A percentile compares a stretch with the other conserved stretches of the same genome.
Evolutionary conservation across 176 grass and related monocot species (phyloP).

Genomic region (Thalia dealbata): DNA sequence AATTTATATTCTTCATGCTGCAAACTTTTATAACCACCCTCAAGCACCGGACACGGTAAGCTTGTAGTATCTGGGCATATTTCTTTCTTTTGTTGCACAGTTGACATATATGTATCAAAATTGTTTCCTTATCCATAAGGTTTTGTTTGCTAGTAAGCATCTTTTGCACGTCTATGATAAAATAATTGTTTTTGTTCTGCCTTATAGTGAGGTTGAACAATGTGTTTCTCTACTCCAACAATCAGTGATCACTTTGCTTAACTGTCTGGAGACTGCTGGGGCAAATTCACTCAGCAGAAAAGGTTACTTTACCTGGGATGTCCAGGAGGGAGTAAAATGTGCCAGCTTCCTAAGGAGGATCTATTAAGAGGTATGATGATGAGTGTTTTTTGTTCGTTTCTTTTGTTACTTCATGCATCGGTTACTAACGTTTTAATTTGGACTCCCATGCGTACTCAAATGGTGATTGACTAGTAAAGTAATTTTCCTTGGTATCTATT

Average conservation of each 20-base stretch:
- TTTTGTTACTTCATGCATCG: conserved; percentile 2
- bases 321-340: conserved; percentile 64
- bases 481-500: background rate
- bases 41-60: conserved; percentile 65
- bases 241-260: conserved; percentile 67
- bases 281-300: conserved; percentile 40
- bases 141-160: background rate
- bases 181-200: conserved; percentile 11
- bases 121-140: background rate
- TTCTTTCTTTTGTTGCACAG: background rate
- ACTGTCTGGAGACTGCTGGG: conserved; percentile 71
- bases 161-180: conserved; percentile 2
- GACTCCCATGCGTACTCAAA: background rate
- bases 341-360: conserved; percentile 83
- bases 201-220: conserved; percentile 46
- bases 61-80: background rate
- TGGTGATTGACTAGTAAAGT: background rate
- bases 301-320: conserved; percentile 60
- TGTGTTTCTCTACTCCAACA: conserved; percentile 66
- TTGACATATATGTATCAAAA: background rate
- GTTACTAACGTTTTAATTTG: conserved; percentile 10
- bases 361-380: conserved; percentile 81
- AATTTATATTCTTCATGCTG: conserved; percentile 92
- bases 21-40: conserved; percentile 72
- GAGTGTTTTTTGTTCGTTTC: background rate